Base-by-base conservation (phyloP, 164 flowering plant species). In the Akebia trifoliata region DNA sequence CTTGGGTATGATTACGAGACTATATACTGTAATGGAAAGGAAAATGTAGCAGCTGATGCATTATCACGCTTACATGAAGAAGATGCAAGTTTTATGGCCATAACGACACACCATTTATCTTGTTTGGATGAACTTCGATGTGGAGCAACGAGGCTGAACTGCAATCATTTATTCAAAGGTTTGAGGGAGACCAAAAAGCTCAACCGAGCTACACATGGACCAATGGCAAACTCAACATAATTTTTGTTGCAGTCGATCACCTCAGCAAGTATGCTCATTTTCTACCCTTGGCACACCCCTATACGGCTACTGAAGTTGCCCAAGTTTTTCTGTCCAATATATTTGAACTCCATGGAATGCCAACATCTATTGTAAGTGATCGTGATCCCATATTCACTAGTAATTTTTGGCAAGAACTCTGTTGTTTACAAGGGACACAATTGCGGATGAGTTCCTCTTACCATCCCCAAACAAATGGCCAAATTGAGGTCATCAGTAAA, bases 1-100 rank as follows among this genome's bases (percentile, higher is more conserved):
- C 24, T 30, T 9, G 39, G 39, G 22, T 51, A 51, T 51, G 50
- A 46, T 25, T 46, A 46, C 15, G 14, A 29, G n/a, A 51, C 31
- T n/a, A 8, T 5, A 4, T 51, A 29, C 0, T 8, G 22, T 11
- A 35, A 32, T 4, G 39, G 56, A 15, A 1, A 6, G 1, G 56
- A 52, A n/a, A 52, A 52, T n/a, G 6, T 11, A 4, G 56, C 10
- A 2, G 40, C 22, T 6, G 26, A 52, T 8, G 21, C 38, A 1
- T 15, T 52, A 4, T 52, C 56, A 20, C 25, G 28, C 20, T 2
- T 1, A 1, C 18, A 40, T 5, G 18, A 40, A 40, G 45, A 40
- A 1, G 17, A 4, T n/a, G n/a, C n/a, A n/a, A n/a, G n/a, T n/a
- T n/a, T n/a, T n/a, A n/a, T n/a, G n/a, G n/a, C n/a, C n/a, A n/a